Base-by-base conservation (phyloP, 2,329 filamentous ascomycete genomes). In the Falciphora oryzae region DNA sequence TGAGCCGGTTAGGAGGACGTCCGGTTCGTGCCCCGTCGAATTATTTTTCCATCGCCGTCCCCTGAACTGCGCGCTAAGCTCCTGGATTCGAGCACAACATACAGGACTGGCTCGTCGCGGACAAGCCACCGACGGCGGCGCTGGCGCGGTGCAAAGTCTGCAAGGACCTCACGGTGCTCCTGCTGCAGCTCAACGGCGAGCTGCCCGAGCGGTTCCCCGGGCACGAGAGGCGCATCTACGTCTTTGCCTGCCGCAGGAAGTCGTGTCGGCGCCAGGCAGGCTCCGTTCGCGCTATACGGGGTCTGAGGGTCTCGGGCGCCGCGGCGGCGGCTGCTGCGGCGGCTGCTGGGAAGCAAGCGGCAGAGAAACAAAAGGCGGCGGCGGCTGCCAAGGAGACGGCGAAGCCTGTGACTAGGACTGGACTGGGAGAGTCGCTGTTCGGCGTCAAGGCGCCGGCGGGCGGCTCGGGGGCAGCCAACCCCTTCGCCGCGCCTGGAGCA, bases 101-200 rank as follows among this genome's bases (percentile, higher is more conserved):
- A 61, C 68, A 95, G 94, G 88, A 89, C 76, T 99, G 95, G 95
- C 80, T 97, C 53, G 89, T 93, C 70, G 77, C 83, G n/a, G 79
- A 82, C 63, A 85, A 83, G 57, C 81, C 90, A 4, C 91, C 94
- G 10, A 90, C 91, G 1, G 90, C 90, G 29, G 81, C 88, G 0
- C 83, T 96, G 13, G 92, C 91, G 28, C 89, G 88, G 77, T 99
- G 95, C 80, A 92, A 91, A 77, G 84, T 91, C 69, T 99, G 95
- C 85, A 91, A 92, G 69, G 85, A 88, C 63, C 78, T 92, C 63
- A 92, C 97, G 86, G 88, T 87, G 1, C 83, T 98, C 14, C 85
- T 99, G 3, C 84, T 99, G 60, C 93, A 99, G 76, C 84, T 99
- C 32, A 92, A 99, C 76, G 93, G 87, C 71, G 93, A 97, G 74